Evolutionary conservation across 2,329 filamentous ascomycete genomes (phyloP).

Genomic region (Pseudonectria foliicola): DNA sequence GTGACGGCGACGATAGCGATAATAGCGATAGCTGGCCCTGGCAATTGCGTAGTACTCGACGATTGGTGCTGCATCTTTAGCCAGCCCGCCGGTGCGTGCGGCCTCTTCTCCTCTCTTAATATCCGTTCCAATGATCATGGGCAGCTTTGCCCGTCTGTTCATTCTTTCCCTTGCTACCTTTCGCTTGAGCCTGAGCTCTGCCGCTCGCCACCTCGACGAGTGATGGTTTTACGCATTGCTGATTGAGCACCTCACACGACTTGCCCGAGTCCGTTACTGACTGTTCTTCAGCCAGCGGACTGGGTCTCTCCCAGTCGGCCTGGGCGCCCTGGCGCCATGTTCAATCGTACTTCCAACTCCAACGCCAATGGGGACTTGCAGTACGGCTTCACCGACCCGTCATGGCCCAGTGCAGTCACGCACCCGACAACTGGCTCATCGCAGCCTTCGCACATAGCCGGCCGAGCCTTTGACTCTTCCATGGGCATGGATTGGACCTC

Average conservation of each 20-base stretch:
- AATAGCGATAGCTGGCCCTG: conserved; percentile 7
- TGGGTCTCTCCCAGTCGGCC: conserved; percentile 25
- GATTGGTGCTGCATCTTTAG: conserved; percentile 13
- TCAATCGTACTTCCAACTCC: conserved; percentile 27
- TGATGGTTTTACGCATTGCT: conserved; percentile 30
- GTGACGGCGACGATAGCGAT: no score
- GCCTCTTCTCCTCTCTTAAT: conserved; percentile 18
- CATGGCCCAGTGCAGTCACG: conserved; percentile 22
- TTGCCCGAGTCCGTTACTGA: conserved; percentile 31
- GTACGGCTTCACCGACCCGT: conserved; percentile 25
- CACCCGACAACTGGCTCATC: conserved; percentile 17
- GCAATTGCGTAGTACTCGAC: not conserved
- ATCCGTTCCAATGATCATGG: conserved; percentile 30
- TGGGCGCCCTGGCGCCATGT: conserved; percentile 30
- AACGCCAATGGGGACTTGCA: conserved; percentile 21
- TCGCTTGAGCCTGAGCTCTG: conserved; percentile 23
- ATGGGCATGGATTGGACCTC: conserved; percentile 34
- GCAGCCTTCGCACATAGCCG: conserved; percentile 19
- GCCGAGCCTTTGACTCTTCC: conserved; percentile 20
- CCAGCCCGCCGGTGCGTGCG: conserved; percentile 8
- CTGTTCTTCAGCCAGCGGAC: conserved; percentile 27
- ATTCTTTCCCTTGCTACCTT: conserved; percentile 25
- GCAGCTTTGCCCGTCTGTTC: conserved; percentile 27
- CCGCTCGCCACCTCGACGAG: conserved; percentile 28
- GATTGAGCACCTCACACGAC: conserved; percentile 30